These are phyloP conservation scores for Poronia punctata DNA, from an alignment of 495 filamentous ascomycete genomes.

Conservation along the genomic window DNA sequence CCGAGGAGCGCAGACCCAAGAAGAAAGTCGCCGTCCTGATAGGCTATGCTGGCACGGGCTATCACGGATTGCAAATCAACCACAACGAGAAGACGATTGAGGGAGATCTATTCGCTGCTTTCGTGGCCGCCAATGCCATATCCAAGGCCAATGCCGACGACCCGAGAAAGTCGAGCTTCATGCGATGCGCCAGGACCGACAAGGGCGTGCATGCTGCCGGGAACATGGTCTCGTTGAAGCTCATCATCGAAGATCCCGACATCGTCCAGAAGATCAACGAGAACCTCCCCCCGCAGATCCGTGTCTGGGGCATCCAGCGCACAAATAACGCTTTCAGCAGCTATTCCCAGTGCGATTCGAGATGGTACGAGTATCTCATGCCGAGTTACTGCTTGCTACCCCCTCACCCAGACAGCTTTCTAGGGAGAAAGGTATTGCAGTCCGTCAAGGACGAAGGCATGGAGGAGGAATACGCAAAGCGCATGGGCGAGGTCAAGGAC, in stretches of 20 bases:
- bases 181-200: conserved; percentile 90
- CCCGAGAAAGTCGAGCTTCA: conserved; percentile 90
- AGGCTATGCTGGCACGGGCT: conserved; percentile 94
- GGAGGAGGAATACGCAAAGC: conserved; percentile 54
- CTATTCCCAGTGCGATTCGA: conserved; percentile 86
- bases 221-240: conserved; percentile 89
- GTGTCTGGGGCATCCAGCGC: conserved; percentile 84
- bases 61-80: conserved; percentile 89
- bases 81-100: conserved; percentile 83
- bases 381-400: conserved; percentile 86
- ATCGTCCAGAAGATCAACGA: conserved; percentile 87
- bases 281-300: conserved; percentile 75
- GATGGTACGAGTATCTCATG: conserved; percentile 94
- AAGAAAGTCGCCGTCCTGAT: conserved; percentile 92
- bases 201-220: conserved; percentile 97
- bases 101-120: conserved; percentile 88
- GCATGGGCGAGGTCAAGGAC: conserved; percentile 67
- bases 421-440: conserved; percentile 71
- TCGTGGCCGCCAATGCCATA: conserved; percentile 84
- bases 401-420: conserved; percentile 77
- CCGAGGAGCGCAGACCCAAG: conserved; percentile 81
- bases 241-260: conserved; percentile 87
- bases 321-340: conserved; percentile 82
- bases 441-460: conserved; percentile 64
- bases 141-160: conserved; percentile 95